Evolutionary conservation across 352 stramenopile genomes (phyloP), one percentile per base, ranked within the genome.

Genomic region (Globisporangium viniferum): DNA sequence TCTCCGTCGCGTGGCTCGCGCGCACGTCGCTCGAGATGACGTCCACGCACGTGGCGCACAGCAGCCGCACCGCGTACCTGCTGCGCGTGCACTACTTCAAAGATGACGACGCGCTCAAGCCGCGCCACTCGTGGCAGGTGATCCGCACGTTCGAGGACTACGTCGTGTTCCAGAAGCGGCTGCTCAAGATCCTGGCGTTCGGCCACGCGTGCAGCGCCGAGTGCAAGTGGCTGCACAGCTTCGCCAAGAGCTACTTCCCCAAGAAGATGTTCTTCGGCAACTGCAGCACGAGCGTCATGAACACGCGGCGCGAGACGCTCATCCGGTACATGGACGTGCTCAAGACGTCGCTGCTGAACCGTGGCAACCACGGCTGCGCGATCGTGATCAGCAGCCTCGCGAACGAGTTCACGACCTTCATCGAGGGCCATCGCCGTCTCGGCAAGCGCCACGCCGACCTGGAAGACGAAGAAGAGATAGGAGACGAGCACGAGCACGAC

Each of bases 171-270:
- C 82, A 82, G 41, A 70, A 82, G 59, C 72, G 74, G 1, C 67
- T 91, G 20, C 62, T 86, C 4, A 78, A 78, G 64, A 66, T 66
- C 35, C 67, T 91, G 69, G 67, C 81, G 48, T 78, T 77, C 39
- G 84, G 82, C 55, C 84, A 92, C 67, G 72, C 64, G 35, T 92
- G 82, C 65, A 73, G 71, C 39, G 78, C 82, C 53, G 80, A 91
- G 61, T 91, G 84, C 74, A 77, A 74, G 54, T 92, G 76, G 77
- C 68, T 92, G 31, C 86, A 87, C 71, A 80, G 76, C 44, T 83
- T 89, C 46, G 64, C 88, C 18, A 82, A 82, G 56, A 73, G 80
- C 61, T 84, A 86, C 62, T 92, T 91, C 64, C 84, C 84, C 14
- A 74, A 81, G 61, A 71, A 69, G 48, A 73, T 66, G 29, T 60